These are phyloP conservation scores for Takashimella tepidaria DNA, from an alignment of 1,284 basidiomycete species.

Conservation along the genomic window DNA sequence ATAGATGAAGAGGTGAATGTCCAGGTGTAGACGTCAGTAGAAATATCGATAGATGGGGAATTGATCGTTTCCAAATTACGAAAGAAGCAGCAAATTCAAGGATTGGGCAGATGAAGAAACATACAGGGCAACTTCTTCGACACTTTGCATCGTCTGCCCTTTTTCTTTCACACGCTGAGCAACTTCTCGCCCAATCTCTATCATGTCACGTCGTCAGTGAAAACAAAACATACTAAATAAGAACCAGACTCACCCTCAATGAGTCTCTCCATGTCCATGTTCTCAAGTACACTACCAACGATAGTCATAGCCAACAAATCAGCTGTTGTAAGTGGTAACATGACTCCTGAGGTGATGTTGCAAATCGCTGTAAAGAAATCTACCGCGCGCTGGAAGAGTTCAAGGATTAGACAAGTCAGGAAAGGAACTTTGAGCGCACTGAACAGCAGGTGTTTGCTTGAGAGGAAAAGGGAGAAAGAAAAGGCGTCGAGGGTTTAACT, in stretches of 20 bases:
- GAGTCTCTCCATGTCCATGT: slow-evolving; percentile 96
- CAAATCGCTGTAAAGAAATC: slow-evolving; percentile 95
- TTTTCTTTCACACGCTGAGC: slow-evolving; percentile 80
- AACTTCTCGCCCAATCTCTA: slow-evolving; percentile 86
- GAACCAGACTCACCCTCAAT: slow-evolving; percentile 51
- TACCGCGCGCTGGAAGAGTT: slow-evolving; percentile 64
- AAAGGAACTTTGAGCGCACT: too few species aligned
- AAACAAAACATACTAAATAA: too few species aligned
- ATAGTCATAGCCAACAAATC: slow-evolving; percentile 96
- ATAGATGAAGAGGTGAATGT: not conserved
- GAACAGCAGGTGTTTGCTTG: too few species aligned
- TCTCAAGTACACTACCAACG: slow-evolving; percentile 89
- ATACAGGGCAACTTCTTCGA: slow-evolving; percentile 83
- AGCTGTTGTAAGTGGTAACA: slow-evolving; percentile 94
- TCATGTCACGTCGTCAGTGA: too few species aligned
- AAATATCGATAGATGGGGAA: slow-evolving; percentile 1
- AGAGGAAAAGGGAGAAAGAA: too few species aligned
- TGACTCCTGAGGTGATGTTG: slow-evolving; percentile 84
- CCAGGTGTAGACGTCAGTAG: not conserved
- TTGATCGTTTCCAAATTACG: too few species aligned
- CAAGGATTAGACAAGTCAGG: too few species aligned
- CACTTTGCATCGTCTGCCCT: slow-evolving; percentile 65
- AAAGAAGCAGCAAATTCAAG: too few species aligned
- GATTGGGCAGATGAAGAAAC: slow-evolving; percentile 7
- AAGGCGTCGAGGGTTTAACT: too few species aligned